These are phyloP conservation scores for Plasmodium fragile DNA, from an alignment of 169 alveolate species.

Conservation along the genomic window DNA sequence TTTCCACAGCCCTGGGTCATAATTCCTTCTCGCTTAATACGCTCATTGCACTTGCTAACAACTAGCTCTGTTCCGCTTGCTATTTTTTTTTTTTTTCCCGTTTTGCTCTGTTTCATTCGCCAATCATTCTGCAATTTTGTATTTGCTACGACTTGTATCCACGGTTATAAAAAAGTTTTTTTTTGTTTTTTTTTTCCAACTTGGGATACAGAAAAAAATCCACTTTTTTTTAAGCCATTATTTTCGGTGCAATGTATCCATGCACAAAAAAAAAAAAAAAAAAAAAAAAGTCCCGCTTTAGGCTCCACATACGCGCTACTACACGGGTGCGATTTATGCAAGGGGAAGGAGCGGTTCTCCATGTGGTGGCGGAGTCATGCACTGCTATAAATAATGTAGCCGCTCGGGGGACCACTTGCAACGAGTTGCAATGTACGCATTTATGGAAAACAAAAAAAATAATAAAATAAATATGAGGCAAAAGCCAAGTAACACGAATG, in stretches of 20 bases:
- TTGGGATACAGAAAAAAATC: background rate
- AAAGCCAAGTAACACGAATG: background rate
- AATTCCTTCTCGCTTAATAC: background rate
- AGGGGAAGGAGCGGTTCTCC: background rate
- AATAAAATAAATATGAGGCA: no score
- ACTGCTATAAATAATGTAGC: background rate
- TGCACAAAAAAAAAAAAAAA: background rate
- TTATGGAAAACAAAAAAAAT: background rate
- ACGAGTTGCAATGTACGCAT: background rate
- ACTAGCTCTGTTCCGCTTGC: background rate
- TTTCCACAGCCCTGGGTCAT: background rate
- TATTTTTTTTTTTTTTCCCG: background rate
- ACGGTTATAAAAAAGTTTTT: background rate
- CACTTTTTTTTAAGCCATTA: background rate
- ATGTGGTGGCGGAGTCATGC: background rate
- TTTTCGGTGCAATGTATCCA: background rate
- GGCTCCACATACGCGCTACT: background rate
- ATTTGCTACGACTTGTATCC: background rate
- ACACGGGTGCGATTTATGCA: background rate
- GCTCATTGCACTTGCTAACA: background rate
- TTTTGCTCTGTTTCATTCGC: background rate
- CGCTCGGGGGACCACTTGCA: background rate
- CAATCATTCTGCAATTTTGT: background rate
- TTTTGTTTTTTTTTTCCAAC: background rate
- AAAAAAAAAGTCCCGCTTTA: background rate